phyloP scores from a whole-genome alignment of 176 grass and related monocot genomes.

The Melocanna baccifera region DNA sequence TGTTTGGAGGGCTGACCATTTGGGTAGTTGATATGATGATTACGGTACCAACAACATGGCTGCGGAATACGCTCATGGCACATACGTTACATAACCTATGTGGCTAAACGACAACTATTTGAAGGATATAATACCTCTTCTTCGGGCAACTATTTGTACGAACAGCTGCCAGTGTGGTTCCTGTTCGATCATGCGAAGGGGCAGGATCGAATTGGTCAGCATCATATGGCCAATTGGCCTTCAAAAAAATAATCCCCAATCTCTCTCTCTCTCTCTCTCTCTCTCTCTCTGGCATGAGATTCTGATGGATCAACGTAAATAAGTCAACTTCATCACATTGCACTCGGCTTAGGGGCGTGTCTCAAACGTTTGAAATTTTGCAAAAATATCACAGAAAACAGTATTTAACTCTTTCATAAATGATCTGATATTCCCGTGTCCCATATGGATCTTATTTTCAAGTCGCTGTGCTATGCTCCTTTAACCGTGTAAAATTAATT shows the following conservation, averaged over 20 bases:
- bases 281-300: background rate
- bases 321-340: background rate
- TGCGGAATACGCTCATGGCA: background rate
- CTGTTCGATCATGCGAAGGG: background rate
- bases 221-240: background rate
- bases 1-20: no score
- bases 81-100: no score
- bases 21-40: background rate
- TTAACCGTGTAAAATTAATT: background rate
- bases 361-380: no score
- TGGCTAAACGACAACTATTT: background rate
- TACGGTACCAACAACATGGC: background rate
- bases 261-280: background rate
- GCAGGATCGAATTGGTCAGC: background rate
- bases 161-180: background rate
- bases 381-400: background rate
- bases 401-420: background rate
- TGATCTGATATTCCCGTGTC: background rate
- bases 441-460: background rate
- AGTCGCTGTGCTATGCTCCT: background rate
- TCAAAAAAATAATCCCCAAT: background rate
- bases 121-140: background rate
- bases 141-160: background rate
- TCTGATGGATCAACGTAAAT: background rate
- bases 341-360: background rate